Conservation (phyloP, 257 asterid genomes). For the Primulina tabacum region DNA sequence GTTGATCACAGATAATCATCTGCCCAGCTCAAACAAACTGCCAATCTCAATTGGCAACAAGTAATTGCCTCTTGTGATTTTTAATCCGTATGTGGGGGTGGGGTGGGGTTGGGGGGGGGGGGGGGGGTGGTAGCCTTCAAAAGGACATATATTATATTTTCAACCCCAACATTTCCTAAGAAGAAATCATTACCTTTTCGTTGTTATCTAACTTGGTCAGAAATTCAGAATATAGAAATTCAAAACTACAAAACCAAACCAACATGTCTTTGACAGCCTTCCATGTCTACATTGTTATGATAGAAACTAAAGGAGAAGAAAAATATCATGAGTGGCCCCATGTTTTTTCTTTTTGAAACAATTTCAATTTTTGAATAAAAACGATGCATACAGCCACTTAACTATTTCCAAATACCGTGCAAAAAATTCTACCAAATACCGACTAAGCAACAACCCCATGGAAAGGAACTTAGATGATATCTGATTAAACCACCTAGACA, state of each 20-base stretch:
- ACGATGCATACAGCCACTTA: neutral
- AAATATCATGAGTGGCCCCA: neutral
- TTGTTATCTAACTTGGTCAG: neutral
- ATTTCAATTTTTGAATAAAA: neutral
- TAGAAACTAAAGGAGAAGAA: neutral
- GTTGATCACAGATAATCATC: neutral
- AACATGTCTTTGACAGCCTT: slow-evolving; percentile 6
- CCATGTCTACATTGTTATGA: neutral
- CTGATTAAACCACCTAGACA: neutral
- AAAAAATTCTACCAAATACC: too few species aligned
- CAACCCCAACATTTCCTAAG: slow-evolving; percentile 6
- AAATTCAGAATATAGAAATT: neutral
- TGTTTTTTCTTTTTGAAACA: neutral
- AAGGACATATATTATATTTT: neutral
- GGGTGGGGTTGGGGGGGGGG: too few species aligned
- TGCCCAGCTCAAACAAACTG: neutral
- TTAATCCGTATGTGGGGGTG: too few species aligned
- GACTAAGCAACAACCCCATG: neutral
- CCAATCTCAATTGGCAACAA: neutral
- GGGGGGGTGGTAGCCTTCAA: too few species aligned
- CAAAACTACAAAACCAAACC: neutral
- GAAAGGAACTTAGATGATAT: neutral
- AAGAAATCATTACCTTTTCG: neutral
- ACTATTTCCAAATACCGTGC: neutral
- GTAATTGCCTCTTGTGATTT: neutral